phyloP scores from a whole-genome alignment of 2,329 filamentous ascomycete species.

The Claviceps sp. region DNA sequence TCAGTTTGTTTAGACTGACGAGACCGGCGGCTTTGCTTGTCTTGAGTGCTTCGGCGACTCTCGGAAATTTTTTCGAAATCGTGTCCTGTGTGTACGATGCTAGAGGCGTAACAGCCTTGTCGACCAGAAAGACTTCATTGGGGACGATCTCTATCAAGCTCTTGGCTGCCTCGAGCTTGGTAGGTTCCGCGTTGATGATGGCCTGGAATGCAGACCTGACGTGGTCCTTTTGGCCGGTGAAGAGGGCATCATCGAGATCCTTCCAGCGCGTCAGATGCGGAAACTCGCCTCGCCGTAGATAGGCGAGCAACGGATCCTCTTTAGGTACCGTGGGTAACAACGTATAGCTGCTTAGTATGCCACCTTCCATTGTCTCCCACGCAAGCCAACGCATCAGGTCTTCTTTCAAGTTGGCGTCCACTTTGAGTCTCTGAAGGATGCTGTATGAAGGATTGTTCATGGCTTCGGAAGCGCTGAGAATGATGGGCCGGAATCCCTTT shows the following conservation, averaged over 20 bases:
- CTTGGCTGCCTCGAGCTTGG: constrained; percentile 42
- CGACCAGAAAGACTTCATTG: constrained; percentile 47
- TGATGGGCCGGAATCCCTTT: constrained; percentile 75
- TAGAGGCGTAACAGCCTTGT: constrained; percentile 51
- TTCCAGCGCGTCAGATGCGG: constrained; percentile 63
- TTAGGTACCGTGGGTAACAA: constrained; percentile 71
- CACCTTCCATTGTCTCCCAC: constrained; percentile 82
- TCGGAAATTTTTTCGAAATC: constrained; percentile 52
- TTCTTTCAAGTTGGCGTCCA: constrained; percentile 48
- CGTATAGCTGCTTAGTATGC: constrained; percentile 66
- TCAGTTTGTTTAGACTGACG: constrained; percentile 54
- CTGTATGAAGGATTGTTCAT: constrained; percentile 70
- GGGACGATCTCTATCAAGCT: constrained; percentile 50
- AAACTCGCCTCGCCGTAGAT: constrained; percentile 64
- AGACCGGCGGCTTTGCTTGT: constrained; percentile 48
- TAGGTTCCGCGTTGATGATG: constrained; percentile 35
- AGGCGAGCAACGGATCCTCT: constrained; percentile 58
- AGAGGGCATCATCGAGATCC: constrained; percentile 55
- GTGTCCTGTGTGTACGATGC: constrained; percentile 61
- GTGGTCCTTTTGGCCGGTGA: constrained; percentile 53
- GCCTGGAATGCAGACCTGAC: constrained; percentile 50
- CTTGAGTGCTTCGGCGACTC: constrained; percentile 49
- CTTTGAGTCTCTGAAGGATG: constrained; percentile 48
- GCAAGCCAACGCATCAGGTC: constrained; percentile 80
- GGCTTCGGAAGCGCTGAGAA: constrained; percentile 68